Evolutionary conservation across 1,139 yeast genomes (phyloP), one percentile per base, ranked within the genome.

Genomic region (Yamadazyma pseudoaaseri): DNA sequence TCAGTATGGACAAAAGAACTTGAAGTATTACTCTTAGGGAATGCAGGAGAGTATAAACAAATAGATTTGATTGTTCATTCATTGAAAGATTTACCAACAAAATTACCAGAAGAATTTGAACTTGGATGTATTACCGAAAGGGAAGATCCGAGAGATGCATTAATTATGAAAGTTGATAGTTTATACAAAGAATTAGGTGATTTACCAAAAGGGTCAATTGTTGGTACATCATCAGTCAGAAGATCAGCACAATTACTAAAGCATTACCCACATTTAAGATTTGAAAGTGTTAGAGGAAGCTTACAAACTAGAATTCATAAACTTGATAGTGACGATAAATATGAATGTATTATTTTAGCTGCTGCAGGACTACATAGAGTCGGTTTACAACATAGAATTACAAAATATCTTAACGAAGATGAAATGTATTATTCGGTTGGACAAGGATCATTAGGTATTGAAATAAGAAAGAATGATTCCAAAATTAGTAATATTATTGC

Each of bases 341-440:
- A 70, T 56, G 61, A 77, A 37, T 90, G 97, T 60, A 75, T 90
- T 32, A 76, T 92, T 39, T 70, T 92, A 41, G 98, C 98, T 0
- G 84, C 94, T 15, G 97, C 98, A 3, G 98, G 98, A 2, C 71
- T 92, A 40, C 67, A 76, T 25, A 76, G 98, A 45, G 64, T 85
- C 29, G 86, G 81, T 3, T 63, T 89, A 37, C 79, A 76, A 18
- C 61, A 77, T 42, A 73, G 97, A 58, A 89, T 92, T 52, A 76
- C 87, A 11, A 69, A 79, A 26, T 71, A 59, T 45, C 70, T 92
- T 43, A 79, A 82, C 43, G 73, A 80, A n/a, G 86, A 87, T 24
- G 87, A 83, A 39, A 86, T 92, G 96, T 86, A 81, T 56, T 86
- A 92, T 55, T 96, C 98, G 0, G 97, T 92, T 26, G 98, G 98